These are phyloP conservation scores for Trametes sanguinea DNA, from an alignment of 768 basidiomycete species.

Conservation along the genomic window DNA sequence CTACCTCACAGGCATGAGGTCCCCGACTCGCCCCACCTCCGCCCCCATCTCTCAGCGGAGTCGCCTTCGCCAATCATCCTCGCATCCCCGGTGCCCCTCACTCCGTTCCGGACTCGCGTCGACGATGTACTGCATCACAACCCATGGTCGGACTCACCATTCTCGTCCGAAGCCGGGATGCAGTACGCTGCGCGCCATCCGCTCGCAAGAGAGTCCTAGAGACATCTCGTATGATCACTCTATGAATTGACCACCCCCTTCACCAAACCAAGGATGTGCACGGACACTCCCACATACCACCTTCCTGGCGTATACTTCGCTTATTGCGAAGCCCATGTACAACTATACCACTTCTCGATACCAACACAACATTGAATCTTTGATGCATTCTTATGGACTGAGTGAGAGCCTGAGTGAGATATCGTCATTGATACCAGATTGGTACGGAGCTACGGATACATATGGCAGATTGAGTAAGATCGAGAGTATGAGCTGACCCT, in stretches of 20 bases:
- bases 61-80: constrained; percentile 17
- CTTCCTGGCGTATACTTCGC: too few relatives aligned
- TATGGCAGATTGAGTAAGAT: too few relatives aligned
- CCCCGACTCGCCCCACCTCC: constrained; percentile 1
- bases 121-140: constrained; percentile 5
- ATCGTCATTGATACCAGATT: background rate
- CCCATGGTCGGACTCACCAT: background rate
- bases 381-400: background rate
- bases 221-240: too few relatives aligned
- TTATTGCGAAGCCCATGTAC: background rate
- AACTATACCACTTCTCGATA: too few relatives aligned
- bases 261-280: too few relatives aligned
- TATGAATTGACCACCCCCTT: background rate
- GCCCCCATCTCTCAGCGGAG: background rate
- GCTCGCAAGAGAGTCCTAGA: background rate
- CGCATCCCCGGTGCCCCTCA: background rate
- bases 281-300: background rate
- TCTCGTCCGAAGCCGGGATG: background rate
- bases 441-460: constrained; percentile 12
- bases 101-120: background rate
- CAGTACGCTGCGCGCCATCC: constrained; percentile 1
- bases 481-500: too few relatives aligned
- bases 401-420: background rate
- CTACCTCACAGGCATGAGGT: background rate
- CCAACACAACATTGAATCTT: too few relatives aligned